Conservation (phyloP, 331 rosid species). For the Stylosanthes scabra region DNA sequence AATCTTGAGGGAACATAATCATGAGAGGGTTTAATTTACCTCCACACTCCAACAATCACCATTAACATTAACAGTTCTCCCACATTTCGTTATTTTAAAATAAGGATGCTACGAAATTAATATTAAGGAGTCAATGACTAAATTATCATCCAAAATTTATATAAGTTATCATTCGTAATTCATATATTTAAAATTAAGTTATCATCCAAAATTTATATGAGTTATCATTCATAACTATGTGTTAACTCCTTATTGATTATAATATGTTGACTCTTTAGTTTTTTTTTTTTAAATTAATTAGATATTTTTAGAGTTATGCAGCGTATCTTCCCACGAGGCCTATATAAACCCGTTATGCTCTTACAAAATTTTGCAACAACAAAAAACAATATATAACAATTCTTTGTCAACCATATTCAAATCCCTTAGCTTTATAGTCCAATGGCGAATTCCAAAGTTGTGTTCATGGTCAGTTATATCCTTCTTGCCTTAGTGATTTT, state of each 20-base stretch:
- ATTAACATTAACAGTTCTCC: conserved; percentile 3
- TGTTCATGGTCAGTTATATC: conserved; percentile 6
- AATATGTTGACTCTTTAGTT: too few species aligned
- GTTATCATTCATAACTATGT: too few species aligned
- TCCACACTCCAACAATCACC: conserved; percentile 33
- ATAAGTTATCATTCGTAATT: too few species aligned
- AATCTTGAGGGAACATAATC: conserved; percentile 54
- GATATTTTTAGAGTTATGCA: neutral
- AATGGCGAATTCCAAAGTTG: conserved; percentile 54
- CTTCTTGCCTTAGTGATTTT: conserved; percentile 47
- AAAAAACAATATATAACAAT: neutral
- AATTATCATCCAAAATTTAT: too few species aligned
- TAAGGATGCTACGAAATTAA: too few species aligned
- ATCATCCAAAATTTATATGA: too few species aligned
- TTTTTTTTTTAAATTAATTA: too few species aligned
- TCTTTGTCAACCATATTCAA: conserved; percentile 7
- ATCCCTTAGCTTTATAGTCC: neutral
- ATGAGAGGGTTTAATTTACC: conserved; percentile 49
- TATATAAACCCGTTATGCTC: conserved; percentile 28
- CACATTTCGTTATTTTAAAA: conserved; percentile 18
- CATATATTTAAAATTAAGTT: too few species aligned
- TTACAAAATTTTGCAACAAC: conserved; percentile 26
- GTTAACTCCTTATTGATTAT: too few species aligned
- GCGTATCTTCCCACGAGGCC: conserved; percentile 9
- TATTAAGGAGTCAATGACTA: too few species aligned